Conservation (phyloP, 129 eudicot species). For the Escallonia herrerae region DNA sequence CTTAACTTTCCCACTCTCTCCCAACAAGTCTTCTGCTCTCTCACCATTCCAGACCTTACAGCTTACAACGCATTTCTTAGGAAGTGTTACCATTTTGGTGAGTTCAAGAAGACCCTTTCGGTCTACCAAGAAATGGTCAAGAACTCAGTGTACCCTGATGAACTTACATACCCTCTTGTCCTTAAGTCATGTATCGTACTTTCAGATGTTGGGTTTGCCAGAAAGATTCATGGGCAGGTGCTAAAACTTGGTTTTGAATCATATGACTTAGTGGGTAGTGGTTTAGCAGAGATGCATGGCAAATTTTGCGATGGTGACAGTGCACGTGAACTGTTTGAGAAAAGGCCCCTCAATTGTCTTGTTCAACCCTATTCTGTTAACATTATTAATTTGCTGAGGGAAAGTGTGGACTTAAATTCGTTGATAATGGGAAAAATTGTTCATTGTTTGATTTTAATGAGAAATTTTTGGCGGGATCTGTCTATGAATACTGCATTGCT, state of each 20-base stretch:
- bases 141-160: no score
- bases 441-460: conserved; percentile 12
- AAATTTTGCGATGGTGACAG: neutral
- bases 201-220: no score
- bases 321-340: conserved; percentile 12
- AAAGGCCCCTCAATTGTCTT: conserved; percentile 6
- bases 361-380: conserved; percentile 13
- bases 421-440: conserved; percentile 12
- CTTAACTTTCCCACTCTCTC: no score
- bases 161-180: no score
- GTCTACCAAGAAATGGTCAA: no score
- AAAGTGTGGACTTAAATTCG: conserved; percentile 2
- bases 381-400: conserved; percentile 19
- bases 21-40: no score
- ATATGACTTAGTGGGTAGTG: conserved; percentile 8
- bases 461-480: conserved; percentile 7
- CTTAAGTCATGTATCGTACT: no score
- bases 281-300: conserved; percentile 3
- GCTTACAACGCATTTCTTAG: no score
- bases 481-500: conserved; percentile 24
- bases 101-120: no score
- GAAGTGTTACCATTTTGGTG: no score
- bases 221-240: conserved; percentile 18
- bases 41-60: no score
- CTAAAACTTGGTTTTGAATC: conserved; percentile 22